Conservation (phyloP, 129 eudicot genomes). For the Daucus carota region DH1_v3.0 NC_030383.2:61110501-61111000, state of each 20-base stretch:
- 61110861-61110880: too few relatives aligned
- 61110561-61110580: conserved; percentile 90
- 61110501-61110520: conserved; percentile 88
- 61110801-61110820: conserved; percentile 87
- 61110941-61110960: too few relatives aligned
- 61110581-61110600: conserved; percentile 49
- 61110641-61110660: conserved; percentile 65
- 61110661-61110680: conserved; percentile 73
- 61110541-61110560: conserved; percentile 71
- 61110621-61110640: conserved; percentile 74
- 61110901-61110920: too few relatives aligned
- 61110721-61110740: conserved; percentile 86
- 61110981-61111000: too few relatives aligned
- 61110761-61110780: conserved; percentile 89
- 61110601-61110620: conserved; percentile 54
- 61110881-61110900: too few relatives aligned
- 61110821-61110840: conserved; percentile 79
- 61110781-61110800: conserved; percentile 83
- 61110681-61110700: conserved; percentile 84
- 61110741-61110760: conserved; percentile 78
- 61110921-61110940: too few relatives aligned
- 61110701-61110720: conserved; percentile 80
- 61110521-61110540: conserved; percentile 77
- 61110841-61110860: too few relatives aligned
- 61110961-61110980: too few relatives aligned